phyloP scores from a whole-genome alignment of 2,329 filamentous ascomycete genomes.

The Penicillium italicum region DNA sequence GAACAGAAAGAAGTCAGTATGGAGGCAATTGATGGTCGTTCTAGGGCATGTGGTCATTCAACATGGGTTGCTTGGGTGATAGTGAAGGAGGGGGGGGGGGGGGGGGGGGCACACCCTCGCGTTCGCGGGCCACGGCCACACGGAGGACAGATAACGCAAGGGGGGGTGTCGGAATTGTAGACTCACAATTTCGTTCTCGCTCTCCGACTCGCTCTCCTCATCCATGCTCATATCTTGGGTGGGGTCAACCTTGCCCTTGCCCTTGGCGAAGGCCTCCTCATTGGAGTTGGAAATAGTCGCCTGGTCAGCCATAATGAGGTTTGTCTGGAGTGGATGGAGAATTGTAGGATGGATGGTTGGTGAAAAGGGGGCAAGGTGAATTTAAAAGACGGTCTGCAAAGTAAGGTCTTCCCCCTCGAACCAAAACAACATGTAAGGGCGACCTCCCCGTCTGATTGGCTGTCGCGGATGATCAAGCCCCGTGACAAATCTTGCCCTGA shows the following conservation, averaged over 20 bases:
- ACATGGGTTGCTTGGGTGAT: neutral
- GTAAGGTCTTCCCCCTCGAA: slow-evolving; percentile 20
- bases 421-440: slow-evolving; percentile 26
- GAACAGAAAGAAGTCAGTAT: slow-evolving; percentile 14
- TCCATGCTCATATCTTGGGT: slow-evolving; percentile 65
- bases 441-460: slow-evolving; percentile 20
- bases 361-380: slow-evolving; percentile 12
- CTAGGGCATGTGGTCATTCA: neutral
- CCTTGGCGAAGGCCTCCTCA: slow-evolving; percentile 59
- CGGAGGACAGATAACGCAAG: too few relatives aligned
- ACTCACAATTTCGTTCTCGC: slow-evolving; percentile 46
- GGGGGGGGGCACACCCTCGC: too few relatives aligned
- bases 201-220: slow-evolving; percentile 65
- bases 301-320: slow-evolving; percentile 37
- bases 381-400: slow-evolving; percentile 25
- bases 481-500: slow-evolving; percentile 20
- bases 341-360: slow-evolving; percentile 22
- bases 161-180: too few relatives aligned
- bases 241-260: slow-evolving; percentile 72
- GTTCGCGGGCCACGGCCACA: too few relatives aligned
- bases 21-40: slow-evolving; percentile 17
- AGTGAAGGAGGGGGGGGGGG: too few relatives aligned
- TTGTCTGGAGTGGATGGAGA: slow-evolving; percentile 7
- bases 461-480: slow-evolving; percentile 2
- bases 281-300: slow-evolving; percentile 40